These are phyloP conservation scores for Teunomyces atbi DNA, from an alignment of 805 yeast species.

Conservation along the genomic window DNA sequence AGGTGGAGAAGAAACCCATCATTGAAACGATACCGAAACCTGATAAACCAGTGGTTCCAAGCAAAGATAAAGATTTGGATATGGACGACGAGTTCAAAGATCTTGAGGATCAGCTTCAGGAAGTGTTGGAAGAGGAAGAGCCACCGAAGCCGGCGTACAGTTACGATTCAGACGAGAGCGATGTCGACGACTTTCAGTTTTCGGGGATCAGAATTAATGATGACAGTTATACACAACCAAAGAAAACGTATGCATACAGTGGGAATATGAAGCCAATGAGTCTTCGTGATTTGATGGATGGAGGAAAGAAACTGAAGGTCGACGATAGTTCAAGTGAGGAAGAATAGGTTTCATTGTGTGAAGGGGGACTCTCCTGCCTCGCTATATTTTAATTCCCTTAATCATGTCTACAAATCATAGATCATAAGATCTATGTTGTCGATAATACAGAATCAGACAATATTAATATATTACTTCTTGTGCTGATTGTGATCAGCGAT, in stretches of 20 bases:
- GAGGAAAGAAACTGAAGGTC: slow-evolving; percentile 12
- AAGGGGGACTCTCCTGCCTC: too few species aligned
- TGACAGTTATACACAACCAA: slow-evolving; percentile 11
- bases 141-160: slow-evolving; percentile 1
- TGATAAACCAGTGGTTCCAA: background rate
- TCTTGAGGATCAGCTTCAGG: slow-evolving; percentile 42
- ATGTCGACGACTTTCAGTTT: slow-evolving; percentile 20
- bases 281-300: slow-evolving; percentile 36
- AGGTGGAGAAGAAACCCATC: slow-evolving; percentile 6
- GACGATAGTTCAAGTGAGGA: slow-evolving; percentile 36
- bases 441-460: too few species aligned
- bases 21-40: slow-evolving; percentile 5
- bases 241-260: slow-evolving; percentile 3
- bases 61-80: slow-evolving; percentile 14
- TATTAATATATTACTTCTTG: too few species aligned
- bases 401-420: too few species aligned
- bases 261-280: slow-evolving; percentile 34
- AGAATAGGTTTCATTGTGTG: too few species aligned
- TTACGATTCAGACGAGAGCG: slow-evolving; percentile 26
- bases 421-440: too few species aligned
- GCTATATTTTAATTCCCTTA: too few species aligned
- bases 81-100: slow-evolving; percentile 42
- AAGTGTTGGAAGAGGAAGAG: slow-evolving; percentile 33
- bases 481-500: too few species aligned
- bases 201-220: slow-evolving; percentile 27